Evolutionary conservation across 2,329 filamentous ascomycete genomes (phyloP).

Genomic region (Meredithiella fracta): DNA sequence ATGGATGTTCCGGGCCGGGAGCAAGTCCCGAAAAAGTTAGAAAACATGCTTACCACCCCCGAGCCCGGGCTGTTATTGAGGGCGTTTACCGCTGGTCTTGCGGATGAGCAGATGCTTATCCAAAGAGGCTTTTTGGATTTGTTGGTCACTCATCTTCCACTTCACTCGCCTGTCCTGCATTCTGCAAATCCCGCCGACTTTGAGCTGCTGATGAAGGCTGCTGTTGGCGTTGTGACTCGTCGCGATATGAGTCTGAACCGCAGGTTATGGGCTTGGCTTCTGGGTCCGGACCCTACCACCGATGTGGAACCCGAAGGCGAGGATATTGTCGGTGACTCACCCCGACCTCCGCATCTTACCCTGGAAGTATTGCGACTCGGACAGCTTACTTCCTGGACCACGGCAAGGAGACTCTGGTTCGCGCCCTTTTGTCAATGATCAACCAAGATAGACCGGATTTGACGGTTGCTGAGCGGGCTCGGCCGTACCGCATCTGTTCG

Average conservation of each 20-base stretch:
- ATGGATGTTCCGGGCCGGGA: neutral
- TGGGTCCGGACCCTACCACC: constrained; percentile 54
- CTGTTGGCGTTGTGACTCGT: constrained; percentile 70
- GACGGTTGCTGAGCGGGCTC: constrained; percentile 45
- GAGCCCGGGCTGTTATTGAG: constrained; percentile 82
- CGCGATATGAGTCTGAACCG: constrained; percentile 95
- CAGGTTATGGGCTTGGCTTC: constrained; percentile 87
- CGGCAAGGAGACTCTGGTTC: constrained; percentile 58
- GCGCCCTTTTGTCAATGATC: constrained; percentile 64
- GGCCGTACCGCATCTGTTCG: constrained; percentile 78
- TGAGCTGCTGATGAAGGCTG: constrained; percentile 64
- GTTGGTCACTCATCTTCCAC: constrained; percentile 73
- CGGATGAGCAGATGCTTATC: constrained; percentile 75
- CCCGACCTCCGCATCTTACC: constrained; percentile 27
- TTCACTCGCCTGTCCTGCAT: constrained; percentile 70
- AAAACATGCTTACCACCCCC: constrained; percentile 48
- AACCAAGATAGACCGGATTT: constrained; percentile 28
- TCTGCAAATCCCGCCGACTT: constrained; percentile 59
- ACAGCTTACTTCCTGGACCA: constrained; percentile 72
- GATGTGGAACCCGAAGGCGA: constrained; percentile 15
- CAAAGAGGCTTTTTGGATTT: constrained; percentile 90
- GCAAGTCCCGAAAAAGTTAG: neutral
- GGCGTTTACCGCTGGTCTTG: constrained; percentile 79
- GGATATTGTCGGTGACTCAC: constrained; percentile 32
- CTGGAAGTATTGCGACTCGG: constrained; percentile 36